phyloP scores from a whole-genome alignment of 345 rosid species.

The Populus nigra region DNA sequence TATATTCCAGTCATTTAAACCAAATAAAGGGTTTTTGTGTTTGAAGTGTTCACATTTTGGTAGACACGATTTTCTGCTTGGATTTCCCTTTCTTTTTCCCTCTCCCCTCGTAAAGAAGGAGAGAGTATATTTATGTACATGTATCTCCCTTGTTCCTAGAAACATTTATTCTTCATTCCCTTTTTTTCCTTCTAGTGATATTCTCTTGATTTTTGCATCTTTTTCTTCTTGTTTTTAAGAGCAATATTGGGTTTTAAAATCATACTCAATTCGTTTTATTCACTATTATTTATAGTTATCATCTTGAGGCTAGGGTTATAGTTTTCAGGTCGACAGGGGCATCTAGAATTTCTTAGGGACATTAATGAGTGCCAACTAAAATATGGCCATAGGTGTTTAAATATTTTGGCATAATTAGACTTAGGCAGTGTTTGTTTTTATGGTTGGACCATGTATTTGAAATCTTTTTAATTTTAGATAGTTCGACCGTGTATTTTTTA shows the following conservation, averaged over 20 bases:
- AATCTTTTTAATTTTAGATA: no score
- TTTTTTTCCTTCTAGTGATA: neutral
- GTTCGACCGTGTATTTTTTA: no score
- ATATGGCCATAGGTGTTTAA: neutral
- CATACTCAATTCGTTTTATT: no score
- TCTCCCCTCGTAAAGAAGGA: neutral
- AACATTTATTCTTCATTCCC: constrained; percentile 16
- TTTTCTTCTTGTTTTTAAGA: no score
- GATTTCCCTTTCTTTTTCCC: neutral
- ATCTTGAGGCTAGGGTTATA: no score
- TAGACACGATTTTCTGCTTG: neutral
- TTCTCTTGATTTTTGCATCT: neutral
- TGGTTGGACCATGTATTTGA: no score
- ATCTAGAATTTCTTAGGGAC: no score
- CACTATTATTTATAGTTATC: no score
- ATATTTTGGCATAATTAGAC: neutral
- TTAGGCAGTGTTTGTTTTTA: no score
- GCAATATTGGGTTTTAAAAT: no score
- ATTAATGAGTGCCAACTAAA: no score
- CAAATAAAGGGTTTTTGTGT: neutral
- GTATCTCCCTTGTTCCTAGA: constrained; percentile 21
- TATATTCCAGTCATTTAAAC: neutral
- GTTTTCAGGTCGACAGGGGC: no score
- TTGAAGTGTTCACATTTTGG: neutral
- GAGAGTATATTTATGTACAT: neutral